Evolutionary conservation across 2,329 filamentous ascomycete species (phyloP).

Genomic region (Fusarium keratoplasticum): DNA sequence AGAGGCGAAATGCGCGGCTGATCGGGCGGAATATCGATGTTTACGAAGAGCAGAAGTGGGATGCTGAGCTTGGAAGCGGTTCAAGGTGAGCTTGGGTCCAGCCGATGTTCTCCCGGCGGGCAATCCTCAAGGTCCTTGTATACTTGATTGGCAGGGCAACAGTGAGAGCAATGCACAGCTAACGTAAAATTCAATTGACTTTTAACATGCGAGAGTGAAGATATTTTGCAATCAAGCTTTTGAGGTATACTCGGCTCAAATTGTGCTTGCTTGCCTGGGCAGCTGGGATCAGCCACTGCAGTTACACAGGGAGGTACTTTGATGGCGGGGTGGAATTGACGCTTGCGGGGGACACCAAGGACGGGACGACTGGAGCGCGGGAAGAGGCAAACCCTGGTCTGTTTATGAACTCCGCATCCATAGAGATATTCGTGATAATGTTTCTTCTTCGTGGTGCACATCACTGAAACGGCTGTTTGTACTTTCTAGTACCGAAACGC

Average conservation of each 20-base stretch:
- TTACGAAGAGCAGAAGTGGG: slow-evolving; percentile 28
- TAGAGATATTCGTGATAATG: neutral
- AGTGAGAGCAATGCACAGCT: neutral
- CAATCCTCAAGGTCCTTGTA: neutral
- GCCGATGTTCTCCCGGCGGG: slow-evolving; percentile 41
- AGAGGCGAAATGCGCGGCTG: neutral
- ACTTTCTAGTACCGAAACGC: neutral
- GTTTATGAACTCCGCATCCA: neutral
- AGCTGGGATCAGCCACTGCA: neutral
- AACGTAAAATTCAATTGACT: neutral
- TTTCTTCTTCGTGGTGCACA: neutral
- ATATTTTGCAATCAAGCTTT: neutral
- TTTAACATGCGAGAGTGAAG: neutral
- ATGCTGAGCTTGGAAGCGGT: slow-evolving; percentile 41
- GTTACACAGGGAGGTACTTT: neutral
- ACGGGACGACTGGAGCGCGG: neutral
- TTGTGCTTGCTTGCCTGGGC: neutral
- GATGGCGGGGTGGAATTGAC: neutral
- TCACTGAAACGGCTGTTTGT: neutral
- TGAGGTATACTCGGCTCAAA: neutral
- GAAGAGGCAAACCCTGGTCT: neutral
- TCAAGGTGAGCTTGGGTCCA: slow-evolving; percentile 30
- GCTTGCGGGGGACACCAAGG: neutral
- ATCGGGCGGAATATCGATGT: slow-evolving; percentile 2
- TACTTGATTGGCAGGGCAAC: neutral